These are phyloP conservation scores for Amanita molliuscula DNA, from an alignment of 768 basidiomycete species.

Conservation along the genomic window DNA sequence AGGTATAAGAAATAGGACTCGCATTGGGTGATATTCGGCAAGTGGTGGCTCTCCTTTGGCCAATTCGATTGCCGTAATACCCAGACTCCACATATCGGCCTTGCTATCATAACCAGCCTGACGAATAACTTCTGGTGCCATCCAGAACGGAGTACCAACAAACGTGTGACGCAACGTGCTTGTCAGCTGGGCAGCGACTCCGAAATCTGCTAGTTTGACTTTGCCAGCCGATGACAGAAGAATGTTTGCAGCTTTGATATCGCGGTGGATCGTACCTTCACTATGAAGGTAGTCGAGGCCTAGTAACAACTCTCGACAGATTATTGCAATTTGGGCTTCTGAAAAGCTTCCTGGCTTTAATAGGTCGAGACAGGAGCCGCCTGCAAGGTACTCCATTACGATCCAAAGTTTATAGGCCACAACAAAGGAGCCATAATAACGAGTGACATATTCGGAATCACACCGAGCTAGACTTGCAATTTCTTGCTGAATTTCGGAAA, in stretches of 20 bases:
- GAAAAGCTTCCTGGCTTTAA: slow-evolving; percentile 86
- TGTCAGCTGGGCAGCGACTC: slow-evolving; percentile 95
- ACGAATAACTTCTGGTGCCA: slow-evolving; percentile 97
- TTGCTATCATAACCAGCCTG: slow-evolving; percentile 94
- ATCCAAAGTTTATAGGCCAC: slow-evolving; percentile 98
- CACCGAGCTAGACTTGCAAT: slow-evolving; percentile 94
- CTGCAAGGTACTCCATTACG: slow-evolving; percentile 97
- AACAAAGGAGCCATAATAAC: slow-evolving; percentile 96
- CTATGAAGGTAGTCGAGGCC: slow-evolving; percentile 95
- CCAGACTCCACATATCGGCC: slow-evolving; percentile 97
- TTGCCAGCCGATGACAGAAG: slow-evolving; percentile 83
- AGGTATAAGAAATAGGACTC: slow-evolving; percentile 94
- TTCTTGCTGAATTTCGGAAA: slow-evolving; percentile 97
- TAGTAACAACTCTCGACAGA: slow-evolving; percentile 85
- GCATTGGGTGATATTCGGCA: slow-evolving; percentile 97
- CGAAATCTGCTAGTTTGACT: slow-evolving; percentile 98
- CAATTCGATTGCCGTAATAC: slow-evolving; percentile 98
- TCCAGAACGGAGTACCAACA: slow-evolving; percentile 96
- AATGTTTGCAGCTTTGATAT: slow-evolving; percentile 98
- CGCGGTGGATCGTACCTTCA: slow-evolving; percentile 94
- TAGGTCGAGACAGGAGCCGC: slow-evolving; percentile 96
- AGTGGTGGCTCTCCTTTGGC: slow-evolving; percentile 95
- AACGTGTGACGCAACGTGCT: slow-evolving; percentile 93
- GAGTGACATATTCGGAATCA: slow-evolving; percentile 93
- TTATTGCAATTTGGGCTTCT: slow-evolving; percentile 90